Conservation (phyloP, 2,329 filamentous ascomycete genomes). For the Raffaelea deltoideospora region DNA sequence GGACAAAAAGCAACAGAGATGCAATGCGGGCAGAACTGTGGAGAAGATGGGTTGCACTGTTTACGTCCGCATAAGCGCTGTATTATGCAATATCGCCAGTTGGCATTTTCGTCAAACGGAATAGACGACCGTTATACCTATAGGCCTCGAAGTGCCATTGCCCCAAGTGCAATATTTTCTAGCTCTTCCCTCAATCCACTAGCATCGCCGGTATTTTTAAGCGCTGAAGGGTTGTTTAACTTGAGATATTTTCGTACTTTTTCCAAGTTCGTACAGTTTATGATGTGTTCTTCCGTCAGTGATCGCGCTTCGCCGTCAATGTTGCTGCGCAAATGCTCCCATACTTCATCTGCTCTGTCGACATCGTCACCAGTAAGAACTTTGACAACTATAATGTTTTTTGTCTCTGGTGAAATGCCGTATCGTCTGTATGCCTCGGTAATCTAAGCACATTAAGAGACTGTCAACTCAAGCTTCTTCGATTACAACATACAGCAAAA, state of each 20-base stretch:
- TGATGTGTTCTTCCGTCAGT: slow-evolving; percentile 50
- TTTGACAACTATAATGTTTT: slow-evolving; percentile 66
- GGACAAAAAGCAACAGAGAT: slow-evolving; percentile 45
- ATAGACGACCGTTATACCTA: slow-evolving; percentile 13
- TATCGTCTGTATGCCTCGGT: slow-evolving; percentile 82
- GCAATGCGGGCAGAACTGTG: slow-evolving; percentile 48
- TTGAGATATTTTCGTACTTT: slow-evolving; percentile 81
- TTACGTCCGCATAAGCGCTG: too few species aligned
- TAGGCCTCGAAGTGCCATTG: slow-evolving; percentile 62
- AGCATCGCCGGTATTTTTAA: slow-evolving; percentile 20
- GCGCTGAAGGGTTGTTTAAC: too few species aligned
- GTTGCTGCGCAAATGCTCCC: slow-evolving; percentile 41
- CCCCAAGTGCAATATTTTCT: slow-evolving; percentile 55
- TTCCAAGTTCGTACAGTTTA: slow-evolving; percentile 42
- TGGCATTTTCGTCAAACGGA: neutral
- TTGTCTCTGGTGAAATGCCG: slow-evolving; percentile 59
- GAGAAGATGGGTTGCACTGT: slow-evolving; percentile 25
- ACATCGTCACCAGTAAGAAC: slow-evolving; percentile 38
- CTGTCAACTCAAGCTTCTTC: neutral
- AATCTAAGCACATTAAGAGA: slow-evolving; percentile 43
- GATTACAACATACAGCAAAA: neutral
- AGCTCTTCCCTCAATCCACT: slow-evolving; percentile 33
- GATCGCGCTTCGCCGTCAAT: slow-evolving; percentile 45
- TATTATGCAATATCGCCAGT: too few species aligned
- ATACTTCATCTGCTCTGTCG: slow-evolving; percentile 29